phyloP scores from a whole-genome alignment of 495 filamentous ascomycete species.

The Recurvomyces mirabilis region DNA sequence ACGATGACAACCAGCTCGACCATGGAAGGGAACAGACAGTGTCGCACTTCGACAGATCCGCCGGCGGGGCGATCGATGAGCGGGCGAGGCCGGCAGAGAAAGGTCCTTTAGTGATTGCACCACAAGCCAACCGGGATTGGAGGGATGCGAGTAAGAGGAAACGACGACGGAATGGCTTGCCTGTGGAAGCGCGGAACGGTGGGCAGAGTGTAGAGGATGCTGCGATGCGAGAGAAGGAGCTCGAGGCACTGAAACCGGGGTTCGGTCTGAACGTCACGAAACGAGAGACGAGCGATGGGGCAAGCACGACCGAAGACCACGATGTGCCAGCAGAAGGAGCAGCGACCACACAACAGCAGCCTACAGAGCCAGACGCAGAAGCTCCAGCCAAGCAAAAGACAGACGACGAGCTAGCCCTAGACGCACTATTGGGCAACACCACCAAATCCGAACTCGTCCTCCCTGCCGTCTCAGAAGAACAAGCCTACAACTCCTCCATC shows the following conservation, averaged over 20 bases:
- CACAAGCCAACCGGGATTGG: constrained; percentile 62
- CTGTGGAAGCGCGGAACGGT: constrained; percentile 19
- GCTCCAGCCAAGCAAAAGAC: constrained; percentile 27
- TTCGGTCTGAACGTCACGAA: constrained; percentile 15
- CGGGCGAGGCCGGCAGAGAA: constrained; percentile 27
- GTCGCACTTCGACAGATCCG: constrained; percentile 47
- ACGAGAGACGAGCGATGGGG: not conserved
- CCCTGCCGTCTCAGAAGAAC: constrained; percentile 50
- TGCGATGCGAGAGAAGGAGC: constrained; percentile 17
- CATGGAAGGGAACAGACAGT: constrained; percentile 39
- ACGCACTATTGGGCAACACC: constrained; percentile 58
- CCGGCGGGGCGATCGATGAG: constrained; percentile 41
- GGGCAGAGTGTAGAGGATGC: constrained; percentile 38
- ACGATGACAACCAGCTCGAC: constrained; percentile 34
- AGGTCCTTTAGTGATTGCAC: constrained; percentile 51
- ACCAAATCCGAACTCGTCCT: constrained; percentile 50
- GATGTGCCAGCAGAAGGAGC: not conserved
- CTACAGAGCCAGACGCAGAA: not conserved
- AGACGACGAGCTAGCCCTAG: constrained; percentile 68
- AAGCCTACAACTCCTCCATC: constrained; percentile 57
- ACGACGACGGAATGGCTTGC: constrained; percentile 23
- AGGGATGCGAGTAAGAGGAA: constrained; percentile 48
- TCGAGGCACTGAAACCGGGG: constrained; percentile 12
- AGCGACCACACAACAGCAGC: not conserved
- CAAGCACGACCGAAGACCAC: not conserved